Evolutionary conservation across 116 monocot species (phyloP).

Genomic region (Papilionanthe hybrid): DNA sequence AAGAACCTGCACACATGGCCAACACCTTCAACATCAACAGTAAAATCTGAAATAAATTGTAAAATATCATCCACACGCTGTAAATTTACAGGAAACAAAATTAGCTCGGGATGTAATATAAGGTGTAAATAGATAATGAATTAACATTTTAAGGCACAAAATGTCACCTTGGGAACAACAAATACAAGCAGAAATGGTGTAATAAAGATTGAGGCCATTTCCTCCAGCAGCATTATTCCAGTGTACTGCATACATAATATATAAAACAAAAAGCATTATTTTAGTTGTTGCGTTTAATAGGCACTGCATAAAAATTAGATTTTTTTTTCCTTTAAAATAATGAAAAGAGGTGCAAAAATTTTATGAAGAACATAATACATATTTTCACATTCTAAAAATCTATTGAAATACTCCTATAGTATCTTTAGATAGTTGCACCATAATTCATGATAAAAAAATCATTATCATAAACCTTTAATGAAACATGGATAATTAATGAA

Average conservation of each 20-base stretch:
- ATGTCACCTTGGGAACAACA: slow-evolving; percentile 68
- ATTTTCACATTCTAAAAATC: too few relatives aligned
- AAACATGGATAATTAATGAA: too few relatives aligned
- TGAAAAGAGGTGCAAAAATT: too few relatives aligned
- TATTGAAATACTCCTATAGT: too few relatives aligned
- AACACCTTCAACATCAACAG: slow-evolving; percentile 86
- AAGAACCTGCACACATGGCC: slow-evolving; percentile 96
- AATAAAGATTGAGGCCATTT: slow-evolving; percentile 78
- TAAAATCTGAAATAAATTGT: slow-evolving; percentile 83
- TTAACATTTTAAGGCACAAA: not conserved
- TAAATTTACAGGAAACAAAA: slow-evolving; percentile 10
- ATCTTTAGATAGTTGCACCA: too few relatives aligned
- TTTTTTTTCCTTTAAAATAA: too few relatives aligned
- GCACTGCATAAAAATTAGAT: too few relatives aligned
- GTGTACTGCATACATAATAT: slow-evolving; percentile 52
- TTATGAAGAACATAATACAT: too few relatives aligned
- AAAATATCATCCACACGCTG: slow-evolving; percentile 90
- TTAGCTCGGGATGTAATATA: not conserved
- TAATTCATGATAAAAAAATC: too few relatives aligned
- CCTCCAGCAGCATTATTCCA: slow-evolving; percentile 77
- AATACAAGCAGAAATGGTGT: slow-evolving; percentile 72
- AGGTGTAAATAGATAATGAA: not conserved
- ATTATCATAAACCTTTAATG: too few relatives aligned
- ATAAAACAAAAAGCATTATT: not conserved
- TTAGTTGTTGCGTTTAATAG: too few relatives aligned